These are phyloP conservation scores for Mycena galericulata DNA, from an alignment of 768 basidiomycete species.

Conservation along the genomic window DNA sequence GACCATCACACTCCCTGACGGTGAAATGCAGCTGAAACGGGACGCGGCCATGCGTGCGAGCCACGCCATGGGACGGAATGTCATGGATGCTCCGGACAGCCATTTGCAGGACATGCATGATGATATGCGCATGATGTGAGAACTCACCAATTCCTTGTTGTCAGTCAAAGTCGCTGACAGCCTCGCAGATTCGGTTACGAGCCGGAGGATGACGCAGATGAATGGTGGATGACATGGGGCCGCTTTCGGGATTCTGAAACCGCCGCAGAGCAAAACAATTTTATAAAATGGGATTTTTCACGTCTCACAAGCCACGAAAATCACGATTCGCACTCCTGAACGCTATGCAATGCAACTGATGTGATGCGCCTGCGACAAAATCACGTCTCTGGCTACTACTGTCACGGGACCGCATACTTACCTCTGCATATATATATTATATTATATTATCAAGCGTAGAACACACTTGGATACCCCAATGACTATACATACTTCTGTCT, in stretches of 20 bases:
- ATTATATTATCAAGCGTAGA: no score
- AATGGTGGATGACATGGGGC: slow-evolving; percentile 25
- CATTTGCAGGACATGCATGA: neutral
- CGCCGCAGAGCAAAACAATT: neutral
- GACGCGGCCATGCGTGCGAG: slow-evolving; percentile 11
- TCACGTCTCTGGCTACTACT: no score
- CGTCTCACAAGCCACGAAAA: neutral
- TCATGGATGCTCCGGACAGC: neutral
- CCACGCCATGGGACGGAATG: neutral
- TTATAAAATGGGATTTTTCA: no score
- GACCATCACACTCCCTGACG: slow-evolving; percentile 13
- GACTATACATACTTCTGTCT: no score
- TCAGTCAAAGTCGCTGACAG: neutral
- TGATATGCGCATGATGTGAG: neutral
- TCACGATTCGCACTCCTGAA: neutral
- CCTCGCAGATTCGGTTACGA: slow-evolving; percentile 20
- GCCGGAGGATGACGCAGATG: slow-evolving; percentile 14
- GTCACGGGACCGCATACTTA: no score
- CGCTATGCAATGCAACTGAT: no score
- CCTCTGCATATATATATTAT: no score
- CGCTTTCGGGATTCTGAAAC: slow-evolving; percentile 7
- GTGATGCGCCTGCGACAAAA: no score
- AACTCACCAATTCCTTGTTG: neutral
- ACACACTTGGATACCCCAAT: no score
- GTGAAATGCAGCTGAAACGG: neutral